These are phyloP conservation scores for Cladosporium halotolerans DNA, from an alignment of 2,329 filamentous ascomycete species.

Conservation along the genomic window DNA sequence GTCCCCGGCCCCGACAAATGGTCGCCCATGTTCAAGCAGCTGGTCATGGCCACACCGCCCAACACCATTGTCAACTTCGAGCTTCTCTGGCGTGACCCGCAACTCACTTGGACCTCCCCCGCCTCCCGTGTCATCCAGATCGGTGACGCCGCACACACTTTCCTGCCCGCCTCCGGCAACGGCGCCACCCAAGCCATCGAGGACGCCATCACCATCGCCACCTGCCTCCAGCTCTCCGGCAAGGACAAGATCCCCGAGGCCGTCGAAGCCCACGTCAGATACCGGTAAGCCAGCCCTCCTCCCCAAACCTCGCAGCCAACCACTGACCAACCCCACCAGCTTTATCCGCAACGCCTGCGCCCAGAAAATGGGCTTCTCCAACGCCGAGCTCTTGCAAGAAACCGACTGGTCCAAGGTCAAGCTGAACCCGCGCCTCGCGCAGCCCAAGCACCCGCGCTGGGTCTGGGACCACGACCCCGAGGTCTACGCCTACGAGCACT, in stretches of 20 bases:
- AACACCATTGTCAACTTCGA: constrained; percentile 46
- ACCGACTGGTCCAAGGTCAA: constrained; percentile 46
- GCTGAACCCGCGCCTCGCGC: constrained; percentile 38
- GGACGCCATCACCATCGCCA: constrained; percentile 40
- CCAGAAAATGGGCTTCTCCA: constrained; percentile 44
- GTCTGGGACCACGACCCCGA: constrained; percentile 42
- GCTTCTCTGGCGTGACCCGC: constrained; percentile 42
- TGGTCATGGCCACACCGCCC: constrained; percentile 39
- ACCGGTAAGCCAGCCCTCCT: constrained; percentile 29
- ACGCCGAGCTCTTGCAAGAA: constrained; percentile 42
- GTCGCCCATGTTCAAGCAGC: constrained; percentile 41
- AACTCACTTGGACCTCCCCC: constrained; percentile 40
- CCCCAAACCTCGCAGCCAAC: background rate
- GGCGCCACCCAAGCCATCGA: constrained; percentile 43
- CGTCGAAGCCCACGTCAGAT: constrained; percentile 36
- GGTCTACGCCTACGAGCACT: constrained; percentile 40
- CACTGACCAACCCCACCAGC: constrained; percentile 21
- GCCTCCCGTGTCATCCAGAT: constrained; percentile 39
- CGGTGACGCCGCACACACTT: constrained; percentile 41
- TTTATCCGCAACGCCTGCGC: constrained; percentile 45
- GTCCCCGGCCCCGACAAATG: constrained; percentile 39
- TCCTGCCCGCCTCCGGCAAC: constrained; percentile 40
- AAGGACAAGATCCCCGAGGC: constrained; percentile 34
- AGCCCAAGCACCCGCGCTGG: constrained; percentile 42
- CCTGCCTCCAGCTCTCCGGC: constrained; percentile 41